Evolutionary conservation across 2,329 filamentous ascomycete genomes (phyloP).

Genomic region (Chrysoporthe austroafricana): DNA sequence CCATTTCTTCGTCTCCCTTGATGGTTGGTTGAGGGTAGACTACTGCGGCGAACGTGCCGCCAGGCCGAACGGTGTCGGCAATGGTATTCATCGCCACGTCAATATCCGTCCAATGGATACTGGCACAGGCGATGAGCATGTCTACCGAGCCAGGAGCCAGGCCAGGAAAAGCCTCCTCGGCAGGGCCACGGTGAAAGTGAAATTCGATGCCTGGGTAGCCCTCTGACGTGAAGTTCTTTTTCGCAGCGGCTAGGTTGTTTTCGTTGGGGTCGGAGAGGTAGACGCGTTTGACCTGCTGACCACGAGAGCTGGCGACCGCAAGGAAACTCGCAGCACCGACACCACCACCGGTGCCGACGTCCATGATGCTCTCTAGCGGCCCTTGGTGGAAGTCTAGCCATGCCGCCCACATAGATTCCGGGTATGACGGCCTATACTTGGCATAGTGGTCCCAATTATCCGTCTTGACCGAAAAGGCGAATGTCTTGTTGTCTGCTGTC

Average conservation of each 20-base stretch:
- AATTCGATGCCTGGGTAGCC: constrained; percentile 14
- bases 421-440: constrained; percentile 22
- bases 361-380: constrained; percentile 14
- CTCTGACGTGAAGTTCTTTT: background rate
- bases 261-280: constrained; percentile 26
- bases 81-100: constrained; percentile 17
- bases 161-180: constrained; percentile 20
- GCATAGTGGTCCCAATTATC: constrained; percentile 26
- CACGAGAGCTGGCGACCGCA: background rate
- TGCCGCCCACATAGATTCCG: constrained; percentile 20
- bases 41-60: constrained; percentile 25
- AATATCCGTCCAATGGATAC: constrained; percentile 25
- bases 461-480: constrained; percentile 19
- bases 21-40: constrained; percentile 23
- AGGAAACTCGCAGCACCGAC: constrained; percentile 21
- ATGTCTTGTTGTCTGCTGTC: constrained; percentile 10
- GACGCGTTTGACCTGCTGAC: constrained; percentile 19
- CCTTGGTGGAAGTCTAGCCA: constrained; percentile 26
- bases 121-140: constrained; percentile 25
- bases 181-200: constrained; percentile 14
- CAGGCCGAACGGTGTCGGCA: constrained; percentile 20
- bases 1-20: constrained; percentile 10
- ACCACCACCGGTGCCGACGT: constrained; percentile 26
- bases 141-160: constrained; percentile 15
- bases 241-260: constrained; percentile 17